A percentile compares a stretch with the other conserved stretches of the same genome.
phyloP scores from a whole-genome alignment of 768 basidiomycete species.

The Pleurotus sapidus region DNA sequence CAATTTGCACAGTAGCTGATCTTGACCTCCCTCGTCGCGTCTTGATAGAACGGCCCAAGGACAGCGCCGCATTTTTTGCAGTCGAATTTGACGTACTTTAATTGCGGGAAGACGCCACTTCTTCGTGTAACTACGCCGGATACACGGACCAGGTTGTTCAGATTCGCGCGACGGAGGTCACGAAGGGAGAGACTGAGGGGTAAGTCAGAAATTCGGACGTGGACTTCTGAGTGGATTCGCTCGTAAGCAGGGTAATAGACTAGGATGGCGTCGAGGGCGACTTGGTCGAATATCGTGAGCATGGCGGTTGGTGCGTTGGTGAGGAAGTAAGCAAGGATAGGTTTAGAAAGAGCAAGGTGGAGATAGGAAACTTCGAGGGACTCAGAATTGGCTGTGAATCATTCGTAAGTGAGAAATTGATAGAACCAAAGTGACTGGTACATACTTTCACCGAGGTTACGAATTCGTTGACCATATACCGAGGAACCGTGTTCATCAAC shows the following conservation, averaged over 20 bases:
- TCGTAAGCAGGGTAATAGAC: conserved; percentile 96
- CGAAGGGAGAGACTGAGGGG: conserved; percentile 88
- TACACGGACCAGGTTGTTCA: conserved; percentile 95
- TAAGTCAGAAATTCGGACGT: conserved; percentile 94
- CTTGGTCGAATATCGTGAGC: conserved; percentile 93
- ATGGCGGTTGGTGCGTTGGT: conserved; percentile 92
- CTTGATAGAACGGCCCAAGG: conserved; percentile 97
- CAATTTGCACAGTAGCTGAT: conserved; percentile 95
- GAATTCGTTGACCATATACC: conserved; percentile 93
- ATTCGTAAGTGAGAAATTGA: conserved; percentile 5
- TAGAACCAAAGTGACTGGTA: conserved; percentile 16
- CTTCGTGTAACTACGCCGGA: conserved; percentile 94
- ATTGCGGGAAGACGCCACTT: conserved; percentile 96
- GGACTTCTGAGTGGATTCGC: conserved; percentile 96
- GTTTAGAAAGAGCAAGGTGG: conserved; percentile 90
- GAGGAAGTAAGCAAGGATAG: conserved; percentile 96
- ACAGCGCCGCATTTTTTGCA: conserved; percentile 93
- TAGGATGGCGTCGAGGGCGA: conserved; percentile 90
- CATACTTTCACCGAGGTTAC: conserved; percentile 90
- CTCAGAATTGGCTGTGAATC: conserved; percentile 81
- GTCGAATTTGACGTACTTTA: conserved; percentile 99
- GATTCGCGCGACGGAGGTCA: conserved; percentile 86
- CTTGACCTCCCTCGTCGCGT: conserved; percentile 89
- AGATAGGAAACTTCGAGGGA: conserved; percentile 96
- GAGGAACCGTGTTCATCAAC: conserved; percentile 89